Base-by-base conservation (phyloP, 2,329 filamentous ascomycete genomes). In the Colletotrichum trifolii region DNA sequence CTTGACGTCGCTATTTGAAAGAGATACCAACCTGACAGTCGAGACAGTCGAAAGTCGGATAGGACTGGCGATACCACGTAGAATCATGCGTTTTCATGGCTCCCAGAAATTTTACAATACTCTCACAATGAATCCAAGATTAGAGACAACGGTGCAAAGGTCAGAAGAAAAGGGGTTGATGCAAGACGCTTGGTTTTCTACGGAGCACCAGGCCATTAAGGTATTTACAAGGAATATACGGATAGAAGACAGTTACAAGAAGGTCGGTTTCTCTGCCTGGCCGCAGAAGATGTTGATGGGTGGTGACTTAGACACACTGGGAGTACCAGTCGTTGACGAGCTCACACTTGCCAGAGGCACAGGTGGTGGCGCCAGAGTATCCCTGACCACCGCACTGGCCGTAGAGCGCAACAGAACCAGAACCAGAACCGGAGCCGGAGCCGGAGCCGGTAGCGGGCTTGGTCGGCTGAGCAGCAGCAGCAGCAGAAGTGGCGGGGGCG, bases 301-400 rank as follows among this genome's bases (percentile, higher is more conserved):
- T 25, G 10, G 11, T 13, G 2, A 40, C 33, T 64, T 57, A 65
- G 46, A 65, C 46, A n/a, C 66, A 67, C 55, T 69, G 62, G 8
- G 64, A 67, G 60, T 71, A 71, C 68, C 68, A 71, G 42, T 70
- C 60, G 60, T 67, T 64, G 43, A 48, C 46, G 4, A 60, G 43
- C 58, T 60, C 57, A 55, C 69, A 71, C 35, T 49, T 70, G 45
- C 69, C 68, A 8, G 66, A 60, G 38, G 66, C 49, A 49, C 69
- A 71, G 54, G 66, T 60, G 12, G 67, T 71, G 33, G 66, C 56
- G 13, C 70, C 70, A 36, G 60, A 63, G 58, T 64, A 69, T 17
- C 66, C 66, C 43, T 65, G 33, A 15, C 70, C 70, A 58, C 70
- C 70, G 55, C 78, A 81, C 68, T 80, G 78, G n/a, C 72, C 76